A percentile compares a stretch with the other conserved stretches of the same genome.
phyloP scores from a whole-genome alignment of 257 asterid genomes.

The Lantana camara region DNA sequence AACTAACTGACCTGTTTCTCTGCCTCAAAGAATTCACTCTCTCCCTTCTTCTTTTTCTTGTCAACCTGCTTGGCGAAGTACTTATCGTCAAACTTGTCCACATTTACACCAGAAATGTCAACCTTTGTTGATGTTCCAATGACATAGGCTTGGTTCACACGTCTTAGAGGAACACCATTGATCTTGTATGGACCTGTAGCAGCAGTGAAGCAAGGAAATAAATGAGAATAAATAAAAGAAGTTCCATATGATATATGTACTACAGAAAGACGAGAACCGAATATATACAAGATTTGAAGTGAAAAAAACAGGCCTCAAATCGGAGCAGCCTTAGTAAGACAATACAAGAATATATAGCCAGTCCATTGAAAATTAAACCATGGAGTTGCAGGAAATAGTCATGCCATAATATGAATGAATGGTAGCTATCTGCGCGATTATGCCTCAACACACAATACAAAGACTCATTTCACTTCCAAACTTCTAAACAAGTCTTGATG shows the following conservation, averaged over 20 bases:
- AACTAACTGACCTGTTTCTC: slow-evolving; percentile 38
- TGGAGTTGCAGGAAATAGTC: too few species aligned
- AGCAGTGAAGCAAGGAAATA: neutral
- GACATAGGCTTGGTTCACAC: slow-evolving; percentile 53
- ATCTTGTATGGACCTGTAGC: slow-evolving; percentile 51
- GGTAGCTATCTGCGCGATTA: too few species aligned
- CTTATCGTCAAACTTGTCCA: slow-evolving; percentile 33
- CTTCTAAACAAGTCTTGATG: too few species aligned
- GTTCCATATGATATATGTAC: neutral
- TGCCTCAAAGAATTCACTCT: slow-evolving; percentile 43
- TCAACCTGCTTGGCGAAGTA: slow-evolving; percentile 45
- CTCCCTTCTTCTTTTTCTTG: slow-evolving; percentile 43
- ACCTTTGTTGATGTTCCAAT: slow-evolving; percentile 51
- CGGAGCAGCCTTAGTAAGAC: too few species aligned
- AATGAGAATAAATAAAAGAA: neutral
- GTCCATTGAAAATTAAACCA: too few species aligned
- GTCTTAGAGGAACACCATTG: slow-evolving; percentile 53
- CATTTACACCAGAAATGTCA: slow-evolving; percentile 41
- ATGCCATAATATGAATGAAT: too few species aligned
- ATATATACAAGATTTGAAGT: too few species aligned
- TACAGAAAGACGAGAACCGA: too few species aligned
- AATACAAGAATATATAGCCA: too few species aligned
- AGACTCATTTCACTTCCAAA: too few species aligned
- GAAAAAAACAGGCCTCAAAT: too few species aligned
- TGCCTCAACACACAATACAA: too few species aligned